phyloP scores from a whole-genome alignment of 2,329 filamentous ascomycete genomes.

The Talaromyces sp. region DNA sequence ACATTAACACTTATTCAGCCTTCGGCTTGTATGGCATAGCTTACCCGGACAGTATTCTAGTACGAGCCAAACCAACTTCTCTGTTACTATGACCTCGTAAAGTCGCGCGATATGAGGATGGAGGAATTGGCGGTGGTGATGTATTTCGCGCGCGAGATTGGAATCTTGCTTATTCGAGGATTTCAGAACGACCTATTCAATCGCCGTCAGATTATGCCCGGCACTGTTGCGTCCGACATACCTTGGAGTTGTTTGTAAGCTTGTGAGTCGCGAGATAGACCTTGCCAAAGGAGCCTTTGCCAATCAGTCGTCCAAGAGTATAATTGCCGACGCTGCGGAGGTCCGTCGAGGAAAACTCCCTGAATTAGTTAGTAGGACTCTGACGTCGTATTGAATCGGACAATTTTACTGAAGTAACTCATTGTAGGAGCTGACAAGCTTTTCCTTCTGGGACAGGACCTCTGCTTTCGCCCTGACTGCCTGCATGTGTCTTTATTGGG shows the following conservation, averaged over 20 bases:
- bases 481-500: slow-evolving; percentile 42
- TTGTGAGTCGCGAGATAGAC: slow-evolving; percentile 96
- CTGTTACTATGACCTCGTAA: slow-evolving; percentile 97
- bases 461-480: slow-evolving; percentile 45
- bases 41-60: slow-evolving; percentile 92
- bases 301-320: slow-evolving; percentile 82
- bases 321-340: slow-evolving; percentile 94
- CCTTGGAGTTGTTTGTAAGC: slow-evolving; percentile 97
- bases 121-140: slow-evolving; percentile 96
- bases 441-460: slow-evolving; percentile 59
- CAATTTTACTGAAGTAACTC: slow-evolving; percentile 81
- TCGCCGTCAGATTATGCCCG: slow-evolving; percentile 15
- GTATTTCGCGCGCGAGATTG: slow-evolving; percentile 94
- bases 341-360: slow-evolving; percentile 90
- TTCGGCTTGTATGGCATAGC: background rate
- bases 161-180: slow-evolving; percentile 94
- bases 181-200: slow-evolving; percentile 83
- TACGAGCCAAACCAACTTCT: slow-evolving; percentile 90
- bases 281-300: slow-evolving; percentile 97
- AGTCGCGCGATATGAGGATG: slow-evolving; percentile 95
- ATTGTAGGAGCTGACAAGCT: slow-evolving; percentile 97
- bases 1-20: slow-evolving; percentile 16
- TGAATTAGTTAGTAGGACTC: slow-evolving; percentile 39
- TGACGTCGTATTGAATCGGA: background rate
- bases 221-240: slow-evolving; percentile 33